These are phyloP conservation scores for Marchantia polymorpha DNA, from an alignment of 225 moss, liverwort and hornwort genomes.

Conservation along the genomic window DNA sequence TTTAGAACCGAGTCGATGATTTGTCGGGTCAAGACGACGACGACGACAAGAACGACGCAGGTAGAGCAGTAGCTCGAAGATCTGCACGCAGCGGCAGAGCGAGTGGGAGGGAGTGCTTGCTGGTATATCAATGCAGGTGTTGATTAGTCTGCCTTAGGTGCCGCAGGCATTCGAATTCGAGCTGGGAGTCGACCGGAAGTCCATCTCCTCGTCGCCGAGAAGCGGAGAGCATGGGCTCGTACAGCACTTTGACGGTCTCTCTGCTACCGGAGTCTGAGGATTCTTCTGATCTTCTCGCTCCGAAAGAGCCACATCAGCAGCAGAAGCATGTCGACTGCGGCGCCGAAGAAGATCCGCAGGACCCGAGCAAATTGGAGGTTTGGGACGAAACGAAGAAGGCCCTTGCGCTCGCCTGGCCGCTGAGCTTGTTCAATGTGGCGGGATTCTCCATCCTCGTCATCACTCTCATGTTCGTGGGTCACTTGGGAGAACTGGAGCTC, in stretches of 20 bases:
- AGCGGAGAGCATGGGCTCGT: not conserved
- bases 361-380: too few species aligned
- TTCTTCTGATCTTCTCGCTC: not conserved
- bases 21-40: too few species aligned
- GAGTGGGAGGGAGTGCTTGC: too few species aligned
- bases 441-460: constrained; percentile 30
- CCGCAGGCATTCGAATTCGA: too few species aligned
- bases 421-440: constrained; percentile 32
- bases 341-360: not conserved
- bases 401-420: constrained; percentile 33
- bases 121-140: too few species aligned
- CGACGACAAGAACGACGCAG: too few species aligned
- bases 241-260: not conserved
- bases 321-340: not conserved
- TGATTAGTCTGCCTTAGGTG: too few species aligned
- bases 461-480: constrained; percentile 51
- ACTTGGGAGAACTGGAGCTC: constrained; percentile 44
- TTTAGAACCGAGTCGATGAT: too few species aligned
- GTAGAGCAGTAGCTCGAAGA: too few species aligned
- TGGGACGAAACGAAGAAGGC: constrained; percentile 37
- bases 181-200: too few species aligned
- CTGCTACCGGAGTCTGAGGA: not conserved
- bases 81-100: too few species aligned
- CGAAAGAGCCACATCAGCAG: not conserved
- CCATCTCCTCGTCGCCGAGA: too few species aligned